Evolutionary conservation across 805 yeast species (phyloP), one percentile per base, ranked within the genome.

Genomic region (Nakazawaea ernobii): DNA sequence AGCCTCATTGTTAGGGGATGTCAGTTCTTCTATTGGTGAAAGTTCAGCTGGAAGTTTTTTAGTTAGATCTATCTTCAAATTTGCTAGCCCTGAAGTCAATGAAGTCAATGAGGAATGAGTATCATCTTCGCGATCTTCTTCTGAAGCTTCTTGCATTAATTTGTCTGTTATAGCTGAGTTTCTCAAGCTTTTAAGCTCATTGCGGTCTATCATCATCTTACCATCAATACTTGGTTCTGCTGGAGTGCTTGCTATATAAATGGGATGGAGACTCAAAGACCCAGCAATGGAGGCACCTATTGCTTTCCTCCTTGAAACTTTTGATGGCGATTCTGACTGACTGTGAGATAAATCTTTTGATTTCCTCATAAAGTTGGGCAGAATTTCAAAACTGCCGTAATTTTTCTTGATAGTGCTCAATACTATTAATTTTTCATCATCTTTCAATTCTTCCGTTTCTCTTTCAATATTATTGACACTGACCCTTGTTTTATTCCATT

Each of bases 121-220:
- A 17, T 73, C 61, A 4, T 56, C 52, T 43, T 68, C 67, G 41
- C 52, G 49, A 32, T 54, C 55, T 33, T 51, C 50, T 20, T 53
- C 42, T 30, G 45, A 49, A 14, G 75, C 52, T 56, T 77, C 82
- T 27, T 50, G 44, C 30, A 59, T 50, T 26, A 78, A 49, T 13
- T 55, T 56, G 1, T 52, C 58, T 0, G 51, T 48, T 32, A 73
- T 63, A 17, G 14, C 14, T 36, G 39, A 36, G 20, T 4, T 59
- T 39, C 4, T 55, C 59, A 2, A 55, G 52, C 1, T 53, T 37
- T 1, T 46, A 52, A 17, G 47, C 37, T 1, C 39, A 32, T 27
- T 46, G 43, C 35, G 30, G 33, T 49, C 48, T 24, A 49, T 41
- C 36, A 48, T 35, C 32, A 20, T 26, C 15, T 32, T 32, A 27